phyloP scores from a whole-genome alignment of 2,329 filamentous ascomycete genomes.

The Microcyclospora pomicola region DNA sequence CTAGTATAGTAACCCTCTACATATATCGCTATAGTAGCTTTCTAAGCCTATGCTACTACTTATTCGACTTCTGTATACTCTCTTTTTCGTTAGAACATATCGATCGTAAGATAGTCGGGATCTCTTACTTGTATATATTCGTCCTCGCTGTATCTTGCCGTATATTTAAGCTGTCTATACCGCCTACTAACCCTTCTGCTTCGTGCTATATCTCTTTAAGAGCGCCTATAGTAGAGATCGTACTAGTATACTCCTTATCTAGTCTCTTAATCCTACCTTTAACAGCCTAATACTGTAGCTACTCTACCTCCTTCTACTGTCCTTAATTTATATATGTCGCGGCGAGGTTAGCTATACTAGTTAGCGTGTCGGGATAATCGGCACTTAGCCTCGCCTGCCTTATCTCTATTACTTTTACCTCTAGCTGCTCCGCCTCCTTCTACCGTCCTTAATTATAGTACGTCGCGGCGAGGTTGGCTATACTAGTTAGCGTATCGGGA shows the following conservation, averaged over 20 bases:
- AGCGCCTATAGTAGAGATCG: conserved; percentile 3
- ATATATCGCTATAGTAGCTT: no score
- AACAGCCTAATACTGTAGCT: conserved; percentile 1
- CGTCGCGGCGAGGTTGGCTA: neutral
- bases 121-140: no score
- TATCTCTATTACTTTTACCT: neutral
- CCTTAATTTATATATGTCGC: neutral
- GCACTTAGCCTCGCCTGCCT: conserved; percentile 2
- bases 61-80: no score
- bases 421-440: conserved; percentile 4
- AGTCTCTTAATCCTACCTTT: conserved; percentile 1
- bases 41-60: no score
- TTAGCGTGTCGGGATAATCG: conserved; percentile 5
- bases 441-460: neutral
- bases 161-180: no score
- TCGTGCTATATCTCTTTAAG: conserved; percentile 1
- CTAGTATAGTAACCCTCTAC: no score
- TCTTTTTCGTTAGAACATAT: no score
- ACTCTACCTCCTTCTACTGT: conserved; percentile 2
- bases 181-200: conserved; percentile 1
- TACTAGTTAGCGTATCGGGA: conserved; percentile 3
- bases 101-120: no score
- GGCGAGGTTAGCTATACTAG: conserved; percentile 4
- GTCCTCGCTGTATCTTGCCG: no score
- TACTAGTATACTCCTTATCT: conserved; percentile 4